Evolutionary conservation across 2,329 filamentous ascomycete species (phyloP), one percentile per base, ranked within the genome.

Genomic region (Hypoxylon sp.): DNA sequence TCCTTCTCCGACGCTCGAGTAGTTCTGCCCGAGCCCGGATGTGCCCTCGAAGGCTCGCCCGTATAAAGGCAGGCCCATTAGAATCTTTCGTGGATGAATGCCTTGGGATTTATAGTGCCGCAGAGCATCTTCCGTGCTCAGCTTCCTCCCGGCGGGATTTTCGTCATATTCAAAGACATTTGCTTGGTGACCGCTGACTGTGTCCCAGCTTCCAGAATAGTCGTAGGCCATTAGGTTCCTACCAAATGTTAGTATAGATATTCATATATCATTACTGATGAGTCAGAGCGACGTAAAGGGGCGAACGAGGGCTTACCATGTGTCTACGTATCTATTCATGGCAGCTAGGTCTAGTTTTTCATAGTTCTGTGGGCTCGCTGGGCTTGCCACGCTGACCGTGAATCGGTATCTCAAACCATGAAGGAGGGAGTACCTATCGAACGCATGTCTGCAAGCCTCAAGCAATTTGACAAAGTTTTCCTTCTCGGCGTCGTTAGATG

Each of bases 41-140:
- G 93, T 95, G 48, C 86, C 83, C 55, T 85, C 82, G 75, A 96
- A 96, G 0, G 90, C 85, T n/a, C 92, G 90, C 0, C 93, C 93
- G 76, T 95, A 96, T 0, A 96, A 84, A 0, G 93, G 92, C 81
- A 95, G 86, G 0, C 93, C 93, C 33, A 96, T 80, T 5, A 92
- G 85, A 55, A 97, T 88, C 80, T 94, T 95, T 54, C 81, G 76
- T 0, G 88, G 71, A 0, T 84, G 73, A 8, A 96, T 84, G 8
- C 89, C 89, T 11, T 84, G 81, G 3, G 81, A 75, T 10, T 88
- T 79, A 80, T 94, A 94, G 74, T 87, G 87, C 8, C 82, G 77
- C 26, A 97, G 81, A 3, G 92, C 92, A 37, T 83, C 81, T 54
- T 91, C 83, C 2, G 90, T 91, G 81, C 85, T 91, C 81, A 91